Percentiles rank a stretch among this genome's conserved stretches.
Evolutionary conservation across 106 monocot genomes (phyloP).

Genomic region (Acorus calamus): DNA sequence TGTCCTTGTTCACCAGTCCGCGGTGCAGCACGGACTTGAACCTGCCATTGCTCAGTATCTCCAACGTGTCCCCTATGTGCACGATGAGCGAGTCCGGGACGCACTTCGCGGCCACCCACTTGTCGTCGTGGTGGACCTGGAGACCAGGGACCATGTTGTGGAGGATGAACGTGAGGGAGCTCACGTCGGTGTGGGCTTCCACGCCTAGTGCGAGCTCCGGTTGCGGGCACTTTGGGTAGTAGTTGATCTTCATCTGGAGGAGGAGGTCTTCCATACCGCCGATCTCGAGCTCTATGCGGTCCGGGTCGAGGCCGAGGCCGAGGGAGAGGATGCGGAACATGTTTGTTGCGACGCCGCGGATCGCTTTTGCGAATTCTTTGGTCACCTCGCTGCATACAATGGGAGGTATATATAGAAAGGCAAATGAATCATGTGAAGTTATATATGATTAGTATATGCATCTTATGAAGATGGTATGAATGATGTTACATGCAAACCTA

Average conservation of each 20-base stretch:
- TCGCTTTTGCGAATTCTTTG: slow-evolving; percentile 40
- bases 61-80: slow-evolving; percentile 72
- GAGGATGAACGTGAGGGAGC: slow-evolving; percentile 74
- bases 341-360: slow-evolving; percentile 33
- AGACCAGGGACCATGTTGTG: slow-evolving; percentile 78
- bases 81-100: slow-evolving; percentile 53
- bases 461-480: no score
- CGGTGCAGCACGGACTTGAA: slow-evolving; percentile 78
- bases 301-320: slow-evolving; percentile 38
- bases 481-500: no score
- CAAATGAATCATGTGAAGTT: not conserved
- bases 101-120: slow-evolving; percentile 53
- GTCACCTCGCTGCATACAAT: slow-evolving; percentile 36
- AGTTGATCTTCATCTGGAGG: slow-evolving; percentile 88
- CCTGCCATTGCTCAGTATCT: slow-evolving; percentile 70
- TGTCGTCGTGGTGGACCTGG: slow-evolving; percentile 38
- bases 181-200: slow-evolving; percentile 80
- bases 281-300: slow-evolving; percentile 35
- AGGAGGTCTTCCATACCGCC: slow-evolving; percentile 57
- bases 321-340: slow-evolving; percentile 60
- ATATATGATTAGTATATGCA: no score
- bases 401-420: not conserved
- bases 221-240: slow-evolving; percentile 81
- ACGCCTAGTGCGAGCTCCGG: slow-evolving; percentile 74
- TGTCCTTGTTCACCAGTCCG: slow-evolving; percentile 75